Base-by-base conservation (phyloP, 192 early-diverging fungal species). In the Umbelopsis isabellina region DNA sequence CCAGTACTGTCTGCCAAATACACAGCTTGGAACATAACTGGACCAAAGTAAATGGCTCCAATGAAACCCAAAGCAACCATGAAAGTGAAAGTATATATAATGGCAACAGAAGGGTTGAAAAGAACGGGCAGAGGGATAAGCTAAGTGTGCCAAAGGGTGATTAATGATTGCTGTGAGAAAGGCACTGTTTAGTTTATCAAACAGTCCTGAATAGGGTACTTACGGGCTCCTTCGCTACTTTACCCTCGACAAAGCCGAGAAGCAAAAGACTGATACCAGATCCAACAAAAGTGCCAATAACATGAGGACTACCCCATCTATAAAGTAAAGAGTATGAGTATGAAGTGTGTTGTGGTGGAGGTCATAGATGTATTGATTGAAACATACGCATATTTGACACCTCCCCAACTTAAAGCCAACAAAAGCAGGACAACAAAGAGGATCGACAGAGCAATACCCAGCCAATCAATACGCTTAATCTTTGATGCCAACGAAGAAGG, bases 11-110 rank as follows among this genome's bases (percentile, higher is more conserved):
- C 70, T 10, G 82, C 83, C 20, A 77, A 72, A 72, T 86, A 86
- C 46, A 89, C 83, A 20, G 87, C 79, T 46, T 86, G 86, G 79
- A 86, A 92, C 55, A 83, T 88, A 10, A 92, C 71, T 20, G 92
- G 91, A 69, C 87, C 74, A 70, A 85, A 91, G 44, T 88, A 92
- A 22, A 90, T 72, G 10, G 83, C 83, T 13, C 76, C 80, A 44
- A 89, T 84, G 72, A 91, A 88, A 13, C 77, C 80, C 18, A 87
- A 72, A 20, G 89, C 90, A 45, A 84, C 73, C 52, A 82, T 80
- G 73, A 89, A 89, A 46, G 82, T 79, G 20, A 89, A 72, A 22
- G 84, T 81, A 72, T 86, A 86, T 44, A 79, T 71, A 41, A 80
- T 74, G 68, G 50, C 46, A 81, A 87, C 64, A 85, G 48, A 3